Base-by-base conservation (phyloP, 1,284 basidiomycete species). In the Fereydounia khargensis region DNA sequence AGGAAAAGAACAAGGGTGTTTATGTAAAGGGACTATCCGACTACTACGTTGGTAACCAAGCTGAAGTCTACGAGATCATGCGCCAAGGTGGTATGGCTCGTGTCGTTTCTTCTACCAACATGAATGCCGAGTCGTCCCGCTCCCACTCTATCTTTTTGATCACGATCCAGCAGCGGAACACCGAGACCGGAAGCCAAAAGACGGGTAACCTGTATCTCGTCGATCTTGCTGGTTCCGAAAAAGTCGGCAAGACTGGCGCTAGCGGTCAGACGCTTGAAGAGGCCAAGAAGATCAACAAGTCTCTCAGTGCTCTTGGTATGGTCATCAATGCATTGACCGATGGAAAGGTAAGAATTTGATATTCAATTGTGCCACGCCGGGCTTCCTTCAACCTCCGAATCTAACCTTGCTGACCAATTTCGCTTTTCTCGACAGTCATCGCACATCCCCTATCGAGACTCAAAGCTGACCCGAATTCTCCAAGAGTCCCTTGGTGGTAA, bases 231-330 rank as follows among this genome's bases (percentile, higher is more conserved):
- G 95, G 95, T 74, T 96, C 91, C 21, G 95, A 99, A 79, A 99
- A 99, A 79, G 92, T 97, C 41, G 94, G 94, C 50, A 99, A 99
- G 82, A 98, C 95, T 25, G 95, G 95, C 25, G 95, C 95, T 35
- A 96, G 92, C 10, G 95, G 95, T 2, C 95, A 98, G 78, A 98
- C 95, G 24, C 80, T 99, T 11, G 95, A 99, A 77, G 95, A 99
- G 78, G 95, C 95, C 11, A 99, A 99, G 83, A 99, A 98, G 82
- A 99, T 99, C 80, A 99, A 99, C 81, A 98, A 98, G 79, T 91
- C 88, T 47, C 79, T 99, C 32, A 96, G 91, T 17, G 94, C 95
- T 10, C 83, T 99, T 54, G 95, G 95, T 37, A 98, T 98, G 92
- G 95, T 99, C 75, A 99, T 99, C 78, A 99, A 99, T 71, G 89